These are phyloP conservation scores for Euphorbia corollata DNA, from an alignment of 441 rosid species.

Conservation along the genomic window DNA sequence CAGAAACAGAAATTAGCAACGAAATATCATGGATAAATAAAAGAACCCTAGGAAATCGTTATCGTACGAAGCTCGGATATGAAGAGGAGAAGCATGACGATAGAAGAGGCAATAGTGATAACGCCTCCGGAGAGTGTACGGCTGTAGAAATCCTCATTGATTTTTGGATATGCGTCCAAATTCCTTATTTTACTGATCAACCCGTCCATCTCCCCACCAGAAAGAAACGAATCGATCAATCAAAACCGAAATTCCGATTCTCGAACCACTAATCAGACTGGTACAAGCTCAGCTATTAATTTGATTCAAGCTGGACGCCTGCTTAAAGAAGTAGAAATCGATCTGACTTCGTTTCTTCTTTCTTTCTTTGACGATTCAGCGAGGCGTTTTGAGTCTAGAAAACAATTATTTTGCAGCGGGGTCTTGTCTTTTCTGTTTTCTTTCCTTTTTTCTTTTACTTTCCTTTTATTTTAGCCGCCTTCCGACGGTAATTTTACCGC, in stretches of 20 bases:
- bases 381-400: not conserved
- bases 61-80: slow-evolving; percentile 82
- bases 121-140: slow-evolving; percentile 89
- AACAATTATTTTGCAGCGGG: not conserved
- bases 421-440: not conserved
- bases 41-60: not conserved
- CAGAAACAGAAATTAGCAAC: not conserved
- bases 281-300: not conserved
- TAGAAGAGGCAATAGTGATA: slow-evolving; percentile 73
- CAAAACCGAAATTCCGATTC: not conserved
- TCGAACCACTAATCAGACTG: not conserved
- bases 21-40: not conserved
- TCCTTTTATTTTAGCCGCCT: not conserved
- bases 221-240: not conserved
- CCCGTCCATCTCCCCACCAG: slow-evolving; percentile 43
- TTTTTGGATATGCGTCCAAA: slow-evolving; percentile 85
- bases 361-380: not conserved
- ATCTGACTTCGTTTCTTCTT: slow-evolving; percentile 5
- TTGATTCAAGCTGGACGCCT: not conserved
- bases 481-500: not conserved
- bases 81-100: slow-evolving; percentile 89
- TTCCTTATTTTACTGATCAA: slow-evolving; percentile 58
- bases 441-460: not conserved
- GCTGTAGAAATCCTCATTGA: slow-evolving; percentile 92
- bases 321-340: slow-evolving; percentile 2